phyloP scores from a whole-genome alignment of 345 rosid species.

The Rhizophora apiculata region DNA sequence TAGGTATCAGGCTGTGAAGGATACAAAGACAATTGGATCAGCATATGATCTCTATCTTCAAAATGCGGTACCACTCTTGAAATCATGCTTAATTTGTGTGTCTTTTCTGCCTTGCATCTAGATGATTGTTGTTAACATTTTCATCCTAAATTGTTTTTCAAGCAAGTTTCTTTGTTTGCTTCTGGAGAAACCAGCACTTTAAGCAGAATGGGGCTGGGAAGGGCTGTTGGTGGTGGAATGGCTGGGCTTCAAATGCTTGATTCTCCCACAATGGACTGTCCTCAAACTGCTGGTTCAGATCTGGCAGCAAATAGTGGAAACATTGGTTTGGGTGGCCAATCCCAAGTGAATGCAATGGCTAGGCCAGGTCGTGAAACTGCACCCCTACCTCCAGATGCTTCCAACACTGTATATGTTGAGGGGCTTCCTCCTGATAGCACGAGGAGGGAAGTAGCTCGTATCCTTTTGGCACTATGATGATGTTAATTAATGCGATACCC shows the following conservation, averaged over 20 bases:
- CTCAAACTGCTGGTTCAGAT: constrained; percentile 42
- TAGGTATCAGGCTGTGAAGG: constrained; percentile 47
- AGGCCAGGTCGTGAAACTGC: constrained; percentile 43
- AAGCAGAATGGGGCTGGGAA: constrained; percentile 42
- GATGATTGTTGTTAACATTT: constrained; percentile 20
- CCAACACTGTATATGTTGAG: constrained; percentile 78
- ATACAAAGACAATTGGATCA: constrained; percentile 67
- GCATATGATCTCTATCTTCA: constrained; percentile 79
- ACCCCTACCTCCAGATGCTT: constrained; percentile 67
- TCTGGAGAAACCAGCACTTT: constrained; percentile 54
- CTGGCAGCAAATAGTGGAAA: constrained; percentile 47
- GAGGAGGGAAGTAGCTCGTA: constrained; percentile 84
- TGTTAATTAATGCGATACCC: constrained; percentile 1
- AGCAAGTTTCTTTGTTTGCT: constrained; percentile 59
- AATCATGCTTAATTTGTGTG: not conserved
- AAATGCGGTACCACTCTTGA: constrained; percentile 39
- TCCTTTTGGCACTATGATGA: constrained; percentile 40
- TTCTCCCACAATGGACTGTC: constrained; percentile 37
- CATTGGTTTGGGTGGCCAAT: constrained; percentile 36
- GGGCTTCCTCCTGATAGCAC: constrained; percentile 76
- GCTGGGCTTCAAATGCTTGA: constrained; percentile 41
- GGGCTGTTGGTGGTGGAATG: constrained; percentile 37
- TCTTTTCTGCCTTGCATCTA: not conserved
- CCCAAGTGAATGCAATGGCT: constrained; percentile 31
- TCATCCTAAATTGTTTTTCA: constrained; percentile 31